Percentiles rank a stretch among this genome's conserved stretches.
Conservation (phyloP, 148 eudicot species). For the Nepenthes gracilis region DNA sequence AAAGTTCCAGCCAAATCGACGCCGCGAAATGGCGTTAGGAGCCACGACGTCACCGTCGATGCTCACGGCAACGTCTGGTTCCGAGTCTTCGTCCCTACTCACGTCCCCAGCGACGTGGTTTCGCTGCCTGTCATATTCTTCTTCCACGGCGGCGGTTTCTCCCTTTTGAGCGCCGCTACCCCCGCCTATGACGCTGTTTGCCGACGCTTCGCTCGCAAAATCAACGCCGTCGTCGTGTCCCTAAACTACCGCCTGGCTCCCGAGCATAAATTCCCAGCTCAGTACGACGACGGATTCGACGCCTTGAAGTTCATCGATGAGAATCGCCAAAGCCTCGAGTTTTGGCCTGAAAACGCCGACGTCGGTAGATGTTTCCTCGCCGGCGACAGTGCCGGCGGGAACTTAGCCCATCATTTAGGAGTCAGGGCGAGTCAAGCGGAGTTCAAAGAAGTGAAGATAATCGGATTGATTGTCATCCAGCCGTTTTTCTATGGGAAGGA, state of each 20-base stretch:
- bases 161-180: slow-evolving; percentile 30
- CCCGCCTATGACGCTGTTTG: slow-evolving; percentile 57
- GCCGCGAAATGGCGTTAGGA: slow-evolving; percentile 33
- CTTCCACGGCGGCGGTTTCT: slow-evolving; percentile 80
- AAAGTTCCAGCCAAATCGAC: slow-evolving; percentile 24
- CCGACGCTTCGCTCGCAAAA: slow-evolving; percentile 39
- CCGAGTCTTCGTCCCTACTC: slow-evolving; percentile 35
- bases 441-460: slow-evolving; percentile 23
- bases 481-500: slow-evolving; percentile 70
- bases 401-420: slow-evolving; percentile 58
- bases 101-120: neutral
- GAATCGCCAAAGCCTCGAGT: neutral
- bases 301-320: slow-evolving; percentile 49
- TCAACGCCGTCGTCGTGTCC: slow-evolving; percentile 44
- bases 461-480: slow-evolving; percentile 44
- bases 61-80: slow-evolving; percentile 44
- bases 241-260: slow-evolving; percentile 69
- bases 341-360: slow-evolving; percentile 44
- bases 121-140: slow-evolving; percentile 21
- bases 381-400: slow-evolving; percentile 85
- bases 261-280: slow-evolving; percentile 58
- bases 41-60: slow-evolving; percentile 52
- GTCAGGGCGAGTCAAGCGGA: slow-evolving; percentile 14
- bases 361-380: slow-evolving; percentile 38
- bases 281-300: slow-evolving; percentile 57